Conservation (phyloP, 345 rosid genomes). For the Populus ilicifolia region DNA sequence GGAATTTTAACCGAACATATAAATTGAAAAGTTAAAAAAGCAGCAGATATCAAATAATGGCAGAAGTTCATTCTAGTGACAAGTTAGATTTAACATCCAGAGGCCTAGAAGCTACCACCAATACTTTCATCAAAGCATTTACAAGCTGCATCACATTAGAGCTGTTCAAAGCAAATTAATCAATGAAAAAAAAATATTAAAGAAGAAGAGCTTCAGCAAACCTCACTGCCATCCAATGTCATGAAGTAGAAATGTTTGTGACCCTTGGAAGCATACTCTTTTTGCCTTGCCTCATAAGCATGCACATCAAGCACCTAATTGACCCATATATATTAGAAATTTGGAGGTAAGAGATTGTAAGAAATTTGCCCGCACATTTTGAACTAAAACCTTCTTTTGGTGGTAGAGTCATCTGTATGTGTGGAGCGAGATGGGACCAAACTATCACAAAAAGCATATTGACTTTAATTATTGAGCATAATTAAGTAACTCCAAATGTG, state of each 20-base stretch:
- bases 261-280: slow-evolving; percentile 81
- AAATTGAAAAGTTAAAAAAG: neutral
- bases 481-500: neutral
- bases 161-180: neutral
- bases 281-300: slow-evolving; percentile 73
- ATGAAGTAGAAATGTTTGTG: slow-evolving; percentile 99
- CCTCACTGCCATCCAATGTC: slow-evolving; percentile 98
- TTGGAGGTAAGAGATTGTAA: neutral
- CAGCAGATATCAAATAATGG: neutral
- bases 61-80: neutral
- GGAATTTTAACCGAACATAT: neutral
- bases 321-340: neutral
- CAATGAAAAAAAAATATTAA: neutral
- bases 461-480: neutral
- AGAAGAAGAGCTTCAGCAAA: slow-evolving; percentile 27
- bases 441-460: neutral
- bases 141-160: neutral
- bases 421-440: neutral
- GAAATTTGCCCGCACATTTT: neutral
- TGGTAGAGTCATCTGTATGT: neutral
- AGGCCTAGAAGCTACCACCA: neutral
- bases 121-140: neutral
- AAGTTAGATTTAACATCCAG: neutral
- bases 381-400: neutral
- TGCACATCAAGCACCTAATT: slow-evolving; percentile 94